phyloP scores from a whole-genome alignment of 2,329 filamentous ascomycete genomes.

The Pseudocercospora vitis region DNA sequence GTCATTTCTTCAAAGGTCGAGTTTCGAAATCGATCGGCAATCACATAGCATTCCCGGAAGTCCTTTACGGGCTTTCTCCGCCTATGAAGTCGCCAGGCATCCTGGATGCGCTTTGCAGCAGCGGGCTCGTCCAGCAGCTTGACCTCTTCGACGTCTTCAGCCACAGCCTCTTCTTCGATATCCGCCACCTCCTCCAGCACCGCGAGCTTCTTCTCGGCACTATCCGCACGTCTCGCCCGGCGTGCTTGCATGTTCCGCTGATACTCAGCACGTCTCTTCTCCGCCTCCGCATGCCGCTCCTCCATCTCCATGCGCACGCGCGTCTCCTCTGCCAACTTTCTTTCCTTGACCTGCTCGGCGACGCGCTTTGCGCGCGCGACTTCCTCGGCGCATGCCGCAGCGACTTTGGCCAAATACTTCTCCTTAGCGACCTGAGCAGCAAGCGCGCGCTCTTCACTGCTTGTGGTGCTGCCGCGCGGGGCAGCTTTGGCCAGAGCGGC shows the following conservation, averaged over 20 bases:
- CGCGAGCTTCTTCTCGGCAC: slow-evolving; percentile 51
- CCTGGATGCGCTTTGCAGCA: slow-evolving; percentile 67
- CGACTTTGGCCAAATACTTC: slow-evolving; percentile 78
- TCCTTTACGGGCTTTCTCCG: slow-evolving; percentile 62
- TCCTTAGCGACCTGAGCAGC: slow-evolving; percentile 77
- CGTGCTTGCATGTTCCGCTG: slow-evolving; percentile 52
- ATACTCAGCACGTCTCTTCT: slow-evolving; percentile 63
- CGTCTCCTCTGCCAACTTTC: slow-evolving; percentile 70
- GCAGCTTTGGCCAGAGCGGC: slow-evolving; percentile 73
- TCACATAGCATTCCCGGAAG: slow-evolving; percentile 66
- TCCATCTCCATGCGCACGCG: slow-evolving; percentile 73
- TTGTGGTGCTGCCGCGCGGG: slow-evolving; percentile 57
- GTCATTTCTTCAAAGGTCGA: slow-evolving; percentile 75
- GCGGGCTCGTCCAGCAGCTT: slow-evolving; percentile 56
- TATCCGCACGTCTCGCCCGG: slow-evolving; percentile 41
- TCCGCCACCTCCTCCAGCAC: slow-evolving; percentile 52
- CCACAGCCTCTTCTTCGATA: slow-evolving; percentile 48
- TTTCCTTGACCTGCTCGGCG: slow-evolving; percentile 79
- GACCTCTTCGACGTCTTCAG: slow-evolving; percentile 34
- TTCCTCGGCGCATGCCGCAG: slow-evolving; percentile 77
- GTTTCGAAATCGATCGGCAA: slow-evolving; percentile 67
- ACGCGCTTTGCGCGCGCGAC: slow-evolving; percentile 79
- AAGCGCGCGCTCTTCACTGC: slow-evolving; percentile 73
- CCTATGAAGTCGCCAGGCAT: slow-evolving; percentile 64
- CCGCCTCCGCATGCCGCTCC: slow-evolving; percentile 75